Evolutionary conservation across 345 rosid genomes (phyloP).

Genomic region (Arabidopsis arenosa): DNA sequence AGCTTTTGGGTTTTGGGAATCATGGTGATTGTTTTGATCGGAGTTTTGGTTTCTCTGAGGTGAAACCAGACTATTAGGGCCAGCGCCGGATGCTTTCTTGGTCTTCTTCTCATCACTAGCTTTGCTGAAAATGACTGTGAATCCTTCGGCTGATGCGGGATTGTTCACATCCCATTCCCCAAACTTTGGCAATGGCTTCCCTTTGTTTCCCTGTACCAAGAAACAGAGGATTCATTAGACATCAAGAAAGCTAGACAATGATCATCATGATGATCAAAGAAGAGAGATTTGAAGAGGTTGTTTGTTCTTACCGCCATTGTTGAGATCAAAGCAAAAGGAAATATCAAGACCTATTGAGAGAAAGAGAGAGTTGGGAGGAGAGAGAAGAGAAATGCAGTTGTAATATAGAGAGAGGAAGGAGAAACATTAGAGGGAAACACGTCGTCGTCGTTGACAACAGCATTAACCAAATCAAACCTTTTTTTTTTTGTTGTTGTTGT

Average conservation of each 20-base stretch:
- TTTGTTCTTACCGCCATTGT: slow-evolving; percentile 43
- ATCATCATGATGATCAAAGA: background rate
- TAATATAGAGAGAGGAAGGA: slow-evolving; percentile 29
- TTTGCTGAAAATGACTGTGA: slow-evolving; percentile 65
- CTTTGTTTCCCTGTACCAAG: slow-evolving; percentile 49
- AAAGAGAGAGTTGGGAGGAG: slow-evolving; percentile 14
- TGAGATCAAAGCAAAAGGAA: slow-evolving; percentile 24
- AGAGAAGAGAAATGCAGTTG: slow-evolving; percentile 28
- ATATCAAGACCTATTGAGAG: slow-evolving; percentile 28
- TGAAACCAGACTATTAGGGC: slow-evolving; percentile 33
- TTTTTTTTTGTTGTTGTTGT: background rate
- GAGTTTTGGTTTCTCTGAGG: slow-evolving; percentile 42
- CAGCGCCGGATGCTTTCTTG: slow-evolving; percentile 43
- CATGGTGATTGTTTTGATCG: slow-evolving; percentile 22
- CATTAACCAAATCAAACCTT: slow-evolving; percentile 41
- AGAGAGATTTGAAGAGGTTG: background rate
- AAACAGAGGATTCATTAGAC: slow-evolving; percentile 11
- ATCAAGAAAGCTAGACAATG: slow-evolving; percentile 15
- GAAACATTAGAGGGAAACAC: slow-evolving; percentile 45
- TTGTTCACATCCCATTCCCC: slow-evolving; percentile 72
- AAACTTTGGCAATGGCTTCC: slow-evolving; percentile 61
- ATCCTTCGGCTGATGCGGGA: slow-evolving; percentile 66
- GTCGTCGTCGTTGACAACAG: slow-evolving; percentile 45
- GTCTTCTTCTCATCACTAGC: slow-evolving; percentile 66
- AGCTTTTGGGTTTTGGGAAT: slow-evolving; percentile 38